Conservation (phyloP, 192 early-diverging fungal genomes). For the Backusella tuberculispora region DNA sequence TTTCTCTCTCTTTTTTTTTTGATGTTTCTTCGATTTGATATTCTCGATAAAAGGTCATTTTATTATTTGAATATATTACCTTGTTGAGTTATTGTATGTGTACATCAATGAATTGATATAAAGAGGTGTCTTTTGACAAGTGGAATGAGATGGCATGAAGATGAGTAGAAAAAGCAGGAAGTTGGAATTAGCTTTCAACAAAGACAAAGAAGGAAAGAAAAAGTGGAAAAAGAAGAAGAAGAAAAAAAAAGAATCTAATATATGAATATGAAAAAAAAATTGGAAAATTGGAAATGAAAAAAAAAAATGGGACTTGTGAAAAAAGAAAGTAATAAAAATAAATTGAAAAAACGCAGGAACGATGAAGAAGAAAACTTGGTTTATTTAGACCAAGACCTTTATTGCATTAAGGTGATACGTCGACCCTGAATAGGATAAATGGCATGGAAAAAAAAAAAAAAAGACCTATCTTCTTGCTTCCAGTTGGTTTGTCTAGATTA, state of each 20-base stretch:
- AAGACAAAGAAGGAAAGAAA: constrained; percentile 7
- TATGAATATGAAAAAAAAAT: constrained; percentile 4
- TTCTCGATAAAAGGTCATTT: neutral
- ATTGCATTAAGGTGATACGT: neutral
- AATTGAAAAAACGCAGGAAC: constrained; percentile 16
- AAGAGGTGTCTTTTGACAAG: neutral
- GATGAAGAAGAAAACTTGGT: neutral
- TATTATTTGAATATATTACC: neutral
- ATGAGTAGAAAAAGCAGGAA: constrained; percentile 4
- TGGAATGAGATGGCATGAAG: constrained; percentile 17
- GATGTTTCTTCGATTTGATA: neutral
- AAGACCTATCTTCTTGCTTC: too few relatives aligned
- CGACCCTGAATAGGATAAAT: constrained; percentile 23
- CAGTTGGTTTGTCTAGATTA: too few relatives aligned
- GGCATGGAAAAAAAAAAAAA: neutral
- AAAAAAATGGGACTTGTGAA: constrained; percentile 27
- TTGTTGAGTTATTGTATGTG: constrained; percentile 6
- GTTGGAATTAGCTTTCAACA: constrained; percentile 13
- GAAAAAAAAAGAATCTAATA: constrained; percentile 4
- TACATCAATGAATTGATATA: constrained; percentile 25
- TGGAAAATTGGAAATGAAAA: neutral
- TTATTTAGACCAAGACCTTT: constrained; percentile 1
- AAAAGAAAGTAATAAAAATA: constrained; percentile 10
- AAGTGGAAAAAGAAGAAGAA: neutral
- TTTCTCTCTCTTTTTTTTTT: neutral